These are phyloP conservation scores for Solanum hybrid DNA, from an alignment of 305 asterid genomes.

Conservation along the genomic window DNA sequence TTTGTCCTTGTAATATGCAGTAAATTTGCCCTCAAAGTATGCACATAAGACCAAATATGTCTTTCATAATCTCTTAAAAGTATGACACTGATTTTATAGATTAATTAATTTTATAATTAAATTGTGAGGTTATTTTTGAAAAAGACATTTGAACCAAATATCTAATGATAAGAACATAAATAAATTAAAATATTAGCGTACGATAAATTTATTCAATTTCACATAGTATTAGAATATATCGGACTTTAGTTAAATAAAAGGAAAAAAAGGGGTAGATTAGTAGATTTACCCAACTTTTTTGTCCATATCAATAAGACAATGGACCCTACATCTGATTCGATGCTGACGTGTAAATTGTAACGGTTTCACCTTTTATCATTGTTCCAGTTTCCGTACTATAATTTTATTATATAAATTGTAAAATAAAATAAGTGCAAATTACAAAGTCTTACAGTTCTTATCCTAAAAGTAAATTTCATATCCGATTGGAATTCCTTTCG, in stretches of 20 bases:
- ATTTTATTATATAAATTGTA: neutral
- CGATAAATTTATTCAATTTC: neutral
- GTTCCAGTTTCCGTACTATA: slow-evolving; percentile 6
- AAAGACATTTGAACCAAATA: neutral
- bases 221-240: neutral
- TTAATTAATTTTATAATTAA: neutral
- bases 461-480: neutral
- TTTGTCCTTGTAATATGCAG: neutral
- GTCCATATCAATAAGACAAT: neutral
- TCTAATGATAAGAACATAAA: neutral
- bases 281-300: neutral
- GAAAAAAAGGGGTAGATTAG: neutral
- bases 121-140: neutral
- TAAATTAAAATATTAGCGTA: neutral
- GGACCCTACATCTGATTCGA: slow-evolving; percentile 29
- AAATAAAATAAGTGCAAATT: neutral
- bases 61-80: neutral
- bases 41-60: neutral
- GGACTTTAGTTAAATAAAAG: neutral
- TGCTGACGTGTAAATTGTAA: slow-evolving; percentile 18
- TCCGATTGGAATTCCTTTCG: too few species aligned
- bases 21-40: neutral
- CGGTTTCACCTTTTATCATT: slow-evolving; percentile 12
- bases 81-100: neutral
- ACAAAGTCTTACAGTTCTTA: neutral